Evolutionary conservation across 139 green algal species (phyloP), one percentile per base, ranked within the genome.

Genomic region (Yamagishiella unicocca): DNA sequence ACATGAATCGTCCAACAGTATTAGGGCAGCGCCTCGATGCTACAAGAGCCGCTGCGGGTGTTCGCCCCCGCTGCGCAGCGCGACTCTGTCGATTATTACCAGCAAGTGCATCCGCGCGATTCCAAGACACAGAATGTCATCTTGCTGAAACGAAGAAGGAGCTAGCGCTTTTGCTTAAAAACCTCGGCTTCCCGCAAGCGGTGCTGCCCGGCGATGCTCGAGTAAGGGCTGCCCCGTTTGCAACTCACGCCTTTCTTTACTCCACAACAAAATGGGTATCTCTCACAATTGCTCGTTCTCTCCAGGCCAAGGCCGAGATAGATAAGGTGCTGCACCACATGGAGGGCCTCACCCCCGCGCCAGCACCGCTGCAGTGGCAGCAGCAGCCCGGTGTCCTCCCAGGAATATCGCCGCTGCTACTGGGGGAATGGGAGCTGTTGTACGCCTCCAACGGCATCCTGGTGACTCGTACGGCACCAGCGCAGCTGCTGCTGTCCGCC

Each of bases 401-500:
- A 1, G 53, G 79, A 2, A 54, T 86, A 25, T 46, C 43, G 6
- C 82, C 82, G 19, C 31, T 81, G 27, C 33, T 89, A 35, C 58
- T 92, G 4, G 88, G 88, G 0, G 58, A 66, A 24, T 91, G 88
- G 88, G 54, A 87, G 40, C 76, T 91, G 22, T 31, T 91, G 66
- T 91, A 91, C 33, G 83, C 88, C n/a, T 87, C 75, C 7, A 89
- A 92, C 70, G 88, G 88, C 33, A 89, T 82, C 21, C 77, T 88
- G 1, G 82, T 87, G 62, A 87, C 82, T 0, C 82, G 82, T 17
- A 72, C 67, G 17, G 67, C 67, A 27, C 67, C 67, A 1, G 82
- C 82, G 10, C 62, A 87, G 64, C 33, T 87, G 35, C 45, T 87
- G 33, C 82, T 76, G 24, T 12, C 46, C 40, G 73, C 81, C 1